Evolutionary conservation across 2,329 filamentous ascomycete genomes (phyloP).

Genomic region (Nothophaeocryptopus gaeumannii): DNA sequence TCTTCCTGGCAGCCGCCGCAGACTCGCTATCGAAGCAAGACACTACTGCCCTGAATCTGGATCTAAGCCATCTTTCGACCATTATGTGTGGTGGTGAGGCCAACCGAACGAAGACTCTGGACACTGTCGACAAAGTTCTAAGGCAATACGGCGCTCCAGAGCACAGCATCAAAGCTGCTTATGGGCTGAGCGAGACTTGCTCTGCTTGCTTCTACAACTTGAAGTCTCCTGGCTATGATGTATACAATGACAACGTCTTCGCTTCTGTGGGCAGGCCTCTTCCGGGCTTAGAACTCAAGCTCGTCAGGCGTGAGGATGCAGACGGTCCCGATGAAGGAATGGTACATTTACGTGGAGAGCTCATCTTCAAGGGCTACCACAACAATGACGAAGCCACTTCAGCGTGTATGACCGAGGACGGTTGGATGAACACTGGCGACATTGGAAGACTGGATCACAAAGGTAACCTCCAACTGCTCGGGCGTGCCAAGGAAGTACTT

Average conservation of each 20-base stretch:
- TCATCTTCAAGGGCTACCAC: conserved; percentile 40
- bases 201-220: conserved; percentile 27
- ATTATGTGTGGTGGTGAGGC: conserved; percentile 49
- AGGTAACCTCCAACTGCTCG: conserved; percentile 23
- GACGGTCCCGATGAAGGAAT: conserved; percentile 7
- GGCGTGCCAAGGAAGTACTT: conserved; percentile 24
- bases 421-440: conserved; percentile 37
- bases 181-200: conserved; percentile 27
- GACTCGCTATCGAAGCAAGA: conserved; percentile 11
- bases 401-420: conserved; percentile 35
- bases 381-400: conserved; percentile 36
- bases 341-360: conserved; percentile 13
- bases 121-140: conserved; percentile 13
- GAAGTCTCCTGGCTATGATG: conserved; percentile 18
- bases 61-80: conserved; percentile 14
- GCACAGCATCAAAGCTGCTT: conserved; percentile 21
- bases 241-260: conserved; percentile 16
- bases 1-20: conserved; percentile 35
- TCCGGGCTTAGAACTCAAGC: conserved; percentile 17
- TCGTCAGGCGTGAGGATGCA: conserved; percentile 9
- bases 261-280: conserved; percentile 22
- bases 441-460: conserved; percentile 20
- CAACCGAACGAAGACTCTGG: conserved; percentile 33
- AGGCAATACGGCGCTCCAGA: conserved; percentile 16
- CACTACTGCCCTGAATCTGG: not conserved